These are phyloP conservation scores for Plantago elongata DNA, from an alignment of 257 asterid species.

Conservation along the genomic window DNA sequence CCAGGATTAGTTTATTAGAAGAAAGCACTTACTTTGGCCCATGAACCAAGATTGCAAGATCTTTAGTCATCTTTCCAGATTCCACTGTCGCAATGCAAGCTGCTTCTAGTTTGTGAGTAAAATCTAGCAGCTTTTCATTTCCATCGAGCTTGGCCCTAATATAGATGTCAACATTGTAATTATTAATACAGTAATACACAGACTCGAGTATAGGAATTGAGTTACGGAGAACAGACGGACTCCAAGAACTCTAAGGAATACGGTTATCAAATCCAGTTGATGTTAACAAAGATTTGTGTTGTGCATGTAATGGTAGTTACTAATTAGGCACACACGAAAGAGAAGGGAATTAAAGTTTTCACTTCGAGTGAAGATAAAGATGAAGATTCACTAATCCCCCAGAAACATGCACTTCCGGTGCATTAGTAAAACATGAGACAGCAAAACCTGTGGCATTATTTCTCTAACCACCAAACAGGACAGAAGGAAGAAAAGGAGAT, in stretches of 20 bases:
- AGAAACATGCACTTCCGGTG: too few species aligned
- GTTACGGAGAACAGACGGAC: slow-evolving; percentile 4
- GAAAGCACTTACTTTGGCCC: slow-evolving; percentile 71
- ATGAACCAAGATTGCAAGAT: slow-evolving; percentile 71
- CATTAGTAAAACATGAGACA: neutral
- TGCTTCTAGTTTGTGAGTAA: slow-evolving; percentile 70
- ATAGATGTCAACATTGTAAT: slow-evolving; percentile 9
- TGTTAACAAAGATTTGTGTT: too few species aligned
- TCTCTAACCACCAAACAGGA: neutral
- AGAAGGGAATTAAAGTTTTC: too few species aligned
- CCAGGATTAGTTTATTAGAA: neutral
- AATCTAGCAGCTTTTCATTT: slow-evolving; percentile 55
- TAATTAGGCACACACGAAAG: too few species aligned
- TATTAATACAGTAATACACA: neutral
- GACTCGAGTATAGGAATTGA: slow-evolving; percentile 1
- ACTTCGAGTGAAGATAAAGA: too few species aligned
- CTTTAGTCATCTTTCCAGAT: slow-evolving; percentile 94
- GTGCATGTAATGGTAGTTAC: too few species aligned
- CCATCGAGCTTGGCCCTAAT: slow-evolving; percentile 79
- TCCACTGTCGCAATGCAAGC: slow-evolving; percentile 82
- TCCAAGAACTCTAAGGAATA: slow-evolving; percentile 4
- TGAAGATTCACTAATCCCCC: too few species aligned
- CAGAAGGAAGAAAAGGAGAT: neutral
- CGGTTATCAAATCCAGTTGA: neutral
- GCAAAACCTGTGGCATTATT: neutral